Conservation (phyloP, 2,329 filamentous ascomycete genomes). For the Teratosphaeria gauchensis region DNA sequence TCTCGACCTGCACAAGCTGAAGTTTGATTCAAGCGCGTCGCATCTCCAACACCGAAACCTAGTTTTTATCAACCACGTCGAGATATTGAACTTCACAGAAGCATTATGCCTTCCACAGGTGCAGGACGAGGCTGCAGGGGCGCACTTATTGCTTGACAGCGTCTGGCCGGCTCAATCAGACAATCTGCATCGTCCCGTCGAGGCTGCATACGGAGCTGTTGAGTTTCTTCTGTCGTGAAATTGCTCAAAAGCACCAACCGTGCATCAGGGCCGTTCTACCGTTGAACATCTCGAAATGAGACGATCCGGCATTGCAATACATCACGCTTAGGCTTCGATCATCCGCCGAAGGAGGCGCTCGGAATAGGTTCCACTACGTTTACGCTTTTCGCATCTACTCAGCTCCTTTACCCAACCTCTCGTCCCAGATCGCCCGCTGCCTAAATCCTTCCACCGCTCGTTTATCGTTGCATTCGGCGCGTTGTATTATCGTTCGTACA, state of each 20-base stretch:
- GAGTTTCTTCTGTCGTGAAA: background rate
- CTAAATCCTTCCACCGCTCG: background rate
- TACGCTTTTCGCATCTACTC: background rate
- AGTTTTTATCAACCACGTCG: background rate
- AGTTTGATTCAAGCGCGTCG: background rate
- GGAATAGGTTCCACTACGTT: background rate
- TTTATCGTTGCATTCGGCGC: background rate
- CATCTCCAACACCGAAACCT: background rate
- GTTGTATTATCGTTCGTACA: background rate
- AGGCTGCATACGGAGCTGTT: background rate
- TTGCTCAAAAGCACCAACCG: background rate
- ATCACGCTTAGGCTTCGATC: background rate
- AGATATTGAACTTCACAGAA: background rate
- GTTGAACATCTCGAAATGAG: background rate
- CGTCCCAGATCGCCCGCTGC: too few relatives aligned
- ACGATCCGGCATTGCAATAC: background rate
- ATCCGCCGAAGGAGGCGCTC: background rate
- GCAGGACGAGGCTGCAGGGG: background rate
- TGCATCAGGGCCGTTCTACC: background rate
- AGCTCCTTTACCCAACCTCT: background rate
- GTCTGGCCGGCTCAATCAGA: background rate
- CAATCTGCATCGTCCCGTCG: background rate
- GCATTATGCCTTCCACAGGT: background rate
- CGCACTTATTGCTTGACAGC: background rate
- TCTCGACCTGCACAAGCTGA: too few relatives aligned